phyloP scores from a whole-genome alignment of 495 filamentous ascomycete species.

The Cudoniella acicularis region DNA sequence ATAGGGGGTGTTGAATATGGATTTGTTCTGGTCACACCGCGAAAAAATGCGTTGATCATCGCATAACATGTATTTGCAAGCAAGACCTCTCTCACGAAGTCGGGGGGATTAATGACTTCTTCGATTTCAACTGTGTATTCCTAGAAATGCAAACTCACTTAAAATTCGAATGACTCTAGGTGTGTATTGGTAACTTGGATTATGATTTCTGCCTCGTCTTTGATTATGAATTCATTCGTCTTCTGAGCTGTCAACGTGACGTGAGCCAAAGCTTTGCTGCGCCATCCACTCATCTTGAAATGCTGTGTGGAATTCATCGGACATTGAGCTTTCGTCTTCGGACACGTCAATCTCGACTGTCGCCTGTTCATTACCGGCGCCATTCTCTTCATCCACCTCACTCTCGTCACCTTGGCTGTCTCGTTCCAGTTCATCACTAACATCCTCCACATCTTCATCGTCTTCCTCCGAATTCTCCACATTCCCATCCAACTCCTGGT shows the following conservation, averaged over 20 bases:
- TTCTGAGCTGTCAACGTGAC: too few relatives aligned
- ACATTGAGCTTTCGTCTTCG: not conserved
- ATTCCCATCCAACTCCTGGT: not conserved
- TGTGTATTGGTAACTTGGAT: too few relatives aligned
- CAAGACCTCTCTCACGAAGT: not conserved
- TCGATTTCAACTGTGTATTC: slow-evolving; percentile 20
- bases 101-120: not conserved
- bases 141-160: slow-evolving; percentile 12
- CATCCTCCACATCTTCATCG: slow-evolving; percentile 13
- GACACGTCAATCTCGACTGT: not conserved
- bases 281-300: not conserved
- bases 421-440: slow-evolving; percentile 11
- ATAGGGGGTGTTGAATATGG: slow-evolving; percentile 16
- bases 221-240: not conserved
- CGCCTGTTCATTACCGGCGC: slow-evolving; percentile 3
- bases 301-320: not conserved
- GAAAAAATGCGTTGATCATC: not conserved
- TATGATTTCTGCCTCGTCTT: not conserved
- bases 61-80: slow-evolving; percentile 13
- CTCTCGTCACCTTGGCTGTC: slow-evolving; percentile 14
- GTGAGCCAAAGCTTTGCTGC: too few relatives aligned
- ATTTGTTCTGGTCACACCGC: not conserved
- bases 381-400: slow-evolving; percentile 12
- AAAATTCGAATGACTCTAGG: slow-evolving; percentile 2
- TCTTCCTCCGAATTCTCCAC: not conserved